Evolutionary conservation across 768 basidiomycete species (phyloP), one percentile per base, ranked within the genome.

Genomic region (Psilocybe subaeruginosa): DNA sequence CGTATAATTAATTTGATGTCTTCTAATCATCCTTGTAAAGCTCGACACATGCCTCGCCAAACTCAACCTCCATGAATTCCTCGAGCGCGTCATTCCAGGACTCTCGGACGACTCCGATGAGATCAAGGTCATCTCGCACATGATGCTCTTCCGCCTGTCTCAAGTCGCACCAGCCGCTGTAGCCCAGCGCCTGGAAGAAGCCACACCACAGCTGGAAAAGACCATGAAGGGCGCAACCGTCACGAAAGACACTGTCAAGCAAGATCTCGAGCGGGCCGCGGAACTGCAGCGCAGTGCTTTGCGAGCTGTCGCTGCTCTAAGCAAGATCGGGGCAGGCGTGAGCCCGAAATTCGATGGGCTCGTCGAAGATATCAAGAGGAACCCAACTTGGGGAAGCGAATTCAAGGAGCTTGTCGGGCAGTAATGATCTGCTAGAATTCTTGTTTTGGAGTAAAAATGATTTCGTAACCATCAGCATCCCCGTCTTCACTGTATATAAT

Each of bases 181-280:
- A 27, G 82, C 90, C 1, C 91, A 91, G 64, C 85, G 91, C 27
- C 80, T 99, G 60, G 93, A 95, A 65, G 92, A 91, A 62, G 87
- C 90, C 23, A 92, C 93, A 29, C 90, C 91, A 4, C 86, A 88
- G 56, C 81, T 98, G 63, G 91, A 93, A 72, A 87, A 88, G 74
- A 91, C 93, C 41, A 94, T 98, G 87, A 92, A 94, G 70, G 93
- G 93, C 1, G 85, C 91, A 6, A 89, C 85, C 5, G 85, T 93
- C 45, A 93, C 92, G 55, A 98, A 98, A 77, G 97, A 99, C 70
- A 93, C 94, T 0, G 96, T 97, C 51, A 99, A 98, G 75, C 93
- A 95, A 73, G 93, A 95, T 66, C 72, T 95, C 48, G 92, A 93
- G 74, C 85, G 91, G 17, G 87, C 91, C 8, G 92, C 92, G 29